phyloP scores from a whole-genome alignment of 2,329 filamentous ascomycete species.

The Mycosphaerelloides madeirae region DNA sequence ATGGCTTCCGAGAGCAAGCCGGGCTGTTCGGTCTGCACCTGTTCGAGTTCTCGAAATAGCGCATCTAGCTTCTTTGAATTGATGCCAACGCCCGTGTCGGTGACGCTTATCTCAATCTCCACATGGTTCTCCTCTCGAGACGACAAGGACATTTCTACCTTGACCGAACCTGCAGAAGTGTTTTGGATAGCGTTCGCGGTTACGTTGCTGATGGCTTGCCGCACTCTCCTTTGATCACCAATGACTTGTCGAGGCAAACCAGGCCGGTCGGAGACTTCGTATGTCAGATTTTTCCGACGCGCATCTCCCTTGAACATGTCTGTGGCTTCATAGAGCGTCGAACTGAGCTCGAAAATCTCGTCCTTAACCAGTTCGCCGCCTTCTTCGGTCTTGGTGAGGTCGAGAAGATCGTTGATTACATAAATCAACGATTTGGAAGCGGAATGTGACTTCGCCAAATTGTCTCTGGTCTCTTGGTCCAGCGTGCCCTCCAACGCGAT shows the following conservation, averaged over 20 bases:
- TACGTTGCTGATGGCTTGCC: slow-evolving; percentile 77
- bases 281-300: slow-evolving; percentile 67
- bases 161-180: slow-evolving; percentile 63
- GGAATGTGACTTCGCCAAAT: slow-evolving; percentile 77
- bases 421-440: slow-evolving; percentile 90
- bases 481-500: slow-evolving; percentile 79
- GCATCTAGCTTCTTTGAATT: slow-evolving; percentile 52
- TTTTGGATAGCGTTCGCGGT: slow-evolving; percentile 81
- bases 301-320: slow-evolving; percentile 70
- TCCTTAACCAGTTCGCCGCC: slow-evolving; percentile 74
- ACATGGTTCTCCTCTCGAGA: slow-evolving; percentile 51
- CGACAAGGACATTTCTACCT: slow-evolving; percentile 63
- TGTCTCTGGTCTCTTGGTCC: slow-evolving; percentile 78
- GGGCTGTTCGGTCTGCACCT: slow-evolving; percentile 60
- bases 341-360: slow-evolving; percentile 68
- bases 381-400: slow-evolving; percentile 83
- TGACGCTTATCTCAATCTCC: slow-evolving; percentile 67
- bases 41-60: slow-evolving; percentile 57
- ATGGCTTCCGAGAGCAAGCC: slow-evolving; percentile 36
- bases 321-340: slow-evolving; percentile 71
- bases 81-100: slow-evolving; percentile 70
- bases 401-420: slow-evolving; percentile 86
- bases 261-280: slow-evolving; percentile 62
- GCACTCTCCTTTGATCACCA: slow-evolving; percentile 74
- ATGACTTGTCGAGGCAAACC: slow-evolving; percentile 67